Evolutionary conservation across 1,284 basidiomycete genomes (phyloP).

Genomic region (Anthracocystis panici-leucophaei): DNA sequence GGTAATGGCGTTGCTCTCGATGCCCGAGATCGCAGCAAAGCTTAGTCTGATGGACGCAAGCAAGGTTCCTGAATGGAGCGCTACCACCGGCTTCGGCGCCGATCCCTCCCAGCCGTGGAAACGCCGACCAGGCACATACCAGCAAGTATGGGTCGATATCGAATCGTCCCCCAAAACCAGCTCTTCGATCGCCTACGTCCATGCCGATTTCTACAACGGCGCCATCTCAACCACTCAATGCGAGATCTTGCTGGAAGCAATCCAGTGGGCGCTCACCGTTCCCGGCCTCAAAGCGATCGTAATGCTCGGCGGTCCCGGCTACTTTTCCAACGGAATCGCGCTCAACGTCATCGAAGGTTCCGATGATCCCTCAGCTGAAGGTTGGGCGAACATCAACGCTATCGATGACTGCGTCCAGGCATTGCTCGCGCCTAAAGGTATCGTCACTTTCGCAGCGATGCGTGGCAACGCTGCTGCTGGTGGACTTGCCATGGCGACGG

Average conservation of each 20-base stretch:
- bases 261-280: constrained; percentile 70
- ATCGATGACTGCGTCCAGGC: constrained; percentile 67
- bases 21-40: constrained; percentile 63
- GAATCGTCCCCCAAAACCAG: constrained; percentile 34
- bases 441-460: constrained; percentile 71
- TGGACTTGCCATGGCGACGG: constrained; percentile 72
- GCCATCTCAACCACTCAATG: constrained; percentile 72
- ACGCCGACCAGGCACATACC: constrained; percentile 68
- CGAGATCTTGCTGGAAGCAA: constrained; percentile 69
- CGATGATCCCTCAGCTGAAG: constrained; percentile 70
- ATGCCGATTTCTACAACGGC: constrained; percentile 73
- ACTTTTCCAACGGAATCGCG: constrained; percentile 73
- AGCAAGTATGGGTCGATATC: constrained; percentile 71
- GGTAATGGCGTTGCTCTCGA: constrained; percentile 66
- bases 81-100: constrained; percentile 27
- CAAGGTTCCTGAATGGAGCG: constrained; percentile 70
- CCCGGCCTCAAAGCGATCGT: constrained; percentile 70
- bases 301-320: constrained; percentile 70
- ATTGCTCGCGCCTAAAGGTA: constrained; percentile 68
- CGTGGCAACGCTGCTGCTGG: constrained; percentile 72
- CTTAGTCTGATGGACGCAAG: constrained; percentile 52
- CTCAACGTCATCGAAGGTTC: constrained; percentile 72
- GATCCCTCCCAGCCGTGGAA: constrained; percentile 31
- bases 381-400: constrained; percentile 72
- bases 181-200: constrained; percentile 69